Evolutionary conservation across 371 early-diverging fungal genomes (phyloP).

Genomic region (Haplosporangium sp.): DNA sequence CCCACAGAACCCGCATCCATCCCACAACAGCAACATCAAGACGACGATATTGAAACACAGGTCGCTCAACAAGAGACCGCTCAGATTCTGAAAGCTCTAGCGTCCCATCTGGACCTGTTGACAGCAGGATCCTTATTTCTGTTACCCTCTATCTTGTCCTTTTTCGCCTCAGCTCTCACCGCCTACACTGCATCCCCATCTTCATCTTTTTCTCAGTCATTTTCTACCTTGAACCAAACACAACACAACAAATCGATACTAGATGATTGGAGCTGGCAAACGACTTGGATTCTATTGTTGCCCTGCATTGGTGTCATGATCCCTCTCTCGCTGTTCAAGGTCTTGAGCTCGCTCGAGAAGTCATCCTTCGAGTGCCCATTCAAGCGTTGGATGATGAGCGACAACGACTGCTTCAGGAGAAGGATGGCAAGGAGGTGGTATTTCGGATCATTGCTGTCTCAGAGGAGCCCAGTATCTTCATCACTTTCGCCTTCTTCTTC

Average conservation of each 20-base stretch:
- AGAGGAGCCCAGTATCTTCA: conserved; percentile 1
- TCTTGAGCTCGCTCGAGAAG: conserved; percentile 25
- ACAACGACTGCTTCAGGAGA: neutral
- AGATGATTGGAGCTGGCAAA: conserved; percentile 12
- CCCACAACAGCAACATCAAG: too few relatives aligned
- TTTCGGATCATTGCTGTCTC: neutral
- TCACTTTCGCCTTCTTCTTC: too few relatives aligned
- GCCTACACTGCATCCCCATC: conserved; percentile 7
- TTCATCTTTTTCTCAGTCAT: neutral
- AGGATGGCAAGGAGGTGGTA: neutral
- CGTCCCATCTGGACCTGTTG: conserved; percentile 29
- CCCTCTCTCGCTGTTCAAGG: conserved; percentile 31
- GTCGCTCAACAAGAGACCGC: neutral
- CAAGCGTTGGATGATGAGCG: conserved; percentile 11
- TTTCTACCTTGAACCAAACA: neutral
- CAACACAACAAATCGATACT: neutral
- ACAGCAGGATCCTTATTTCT: conserved; percentile 41
- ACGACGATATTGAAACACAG: neutral
- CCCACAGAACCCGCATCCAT: too few relatives aligned
- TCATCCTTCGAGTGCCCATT: conserved; percentile 6
- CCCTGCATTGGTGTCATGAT: conserved; percentile 35
- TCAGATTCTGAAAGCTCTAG: conserved; percentile 9
- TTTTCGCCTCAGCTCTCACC: conserved; percentile 36
- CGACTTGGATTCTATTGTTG: conserved; percentile 21
- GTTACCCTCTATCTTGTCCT: conserved; percentile 36